Evolutionary conservation across 176 grass and related monocot species (phyloP).

Genomic region (Triticum timopheevii): DNA sequence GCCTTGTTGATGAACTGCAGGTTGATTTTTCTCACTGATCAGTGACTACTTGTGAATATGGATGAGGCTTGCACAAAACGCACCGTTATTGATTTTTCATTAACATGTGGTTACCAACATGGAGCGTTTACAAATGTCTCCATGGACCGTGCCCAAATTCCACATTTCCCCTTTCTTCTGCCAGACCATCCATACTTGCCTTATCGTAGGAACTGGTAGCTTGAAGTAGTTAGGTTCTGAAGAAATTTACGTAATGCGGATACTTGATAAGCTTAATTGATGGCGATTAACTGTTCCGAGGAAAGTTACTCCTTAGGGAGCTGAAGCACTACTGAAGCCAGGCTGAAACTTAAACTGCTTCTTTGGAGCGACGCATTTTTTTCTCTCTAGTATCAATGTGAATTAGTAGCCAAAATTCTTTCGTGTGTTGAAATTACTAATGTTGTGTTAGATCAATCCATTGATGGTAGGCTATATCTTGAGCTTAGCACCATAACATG

Average conservation of each 20-base stretch:
- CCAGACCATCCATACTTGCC: neutral
- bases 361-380: neutral
- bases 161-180: neutral
- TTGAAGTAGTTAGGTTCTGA: neutral
- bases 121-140: neutral
- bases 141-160: neutral
- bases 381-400: neutral
- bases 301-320: slow-evolving; percentile 4
- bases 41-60: neutral
- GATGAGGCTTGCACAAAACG: neutral
- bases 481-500: neutral
- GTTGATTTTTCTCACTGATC: slow-evolving; percentile 27
- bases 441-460: neutral
- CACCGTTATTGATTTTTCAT: neutral
- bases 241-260: neutral
- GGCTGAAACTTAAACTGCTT: slow-evolving; percentile 3
- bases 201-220: neutral
- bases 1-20: slow-evolving; percentile 70
- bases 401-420: neutral
- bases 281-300: neutral
- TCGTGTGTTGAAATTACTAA: neutral
- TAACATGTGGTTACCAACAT: neutral
- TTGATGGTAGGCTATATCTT: neutral
- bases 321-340: neutral
- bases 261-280: neutral